Base-by-base conservation (phyloP, 139 green algal genomes). In the Yamagishiella unicocca region DNA sequence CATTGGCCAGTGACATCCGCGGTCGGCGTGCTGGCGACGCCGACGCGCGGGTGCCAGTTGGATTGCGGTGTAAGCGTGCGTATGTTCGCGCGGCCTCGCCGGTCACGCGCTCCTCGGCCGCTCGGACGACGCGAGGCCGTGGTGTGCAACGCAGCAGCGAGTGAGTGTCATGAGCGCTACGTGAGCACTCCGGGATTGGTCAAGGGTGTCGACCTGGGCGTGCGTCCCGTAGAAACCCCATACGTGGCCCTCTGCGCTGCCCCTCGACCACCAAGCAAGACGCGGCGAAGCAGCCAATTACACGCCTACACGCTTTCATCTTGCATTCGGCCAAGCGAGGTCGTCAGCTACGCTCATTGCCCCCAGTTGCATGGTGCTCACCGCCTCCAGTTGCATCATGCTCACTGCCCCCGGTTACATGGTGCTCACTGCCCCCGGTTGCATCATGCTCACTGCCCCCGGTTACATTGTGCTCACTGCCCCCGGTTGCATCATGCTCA, bases 71-170 rank as follows among this genome's bases (percentile, higher is more conserved):
- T 58, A n/a, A 72, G 54, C 78, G 55, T 29, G 24, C 37, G 25
- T 1, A 0, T 35, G 1, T 10, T 37, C 22, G 54, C 4, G 2
- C 12, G 4, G 24, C 4, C 33, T 35, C 8, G 54, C 22, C 25
- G 29, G 27, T 24, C 2, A 8, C 25, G 8, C 21, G 22, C 33
- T 24, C 21, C 35, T 7, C 21, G 27, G 10, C 31, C 33, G 53
- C 37, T 2, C 25, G 55, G 55, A 2, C 77, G 77, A 9, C 77
- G 77, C 4, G 10, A 2, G 0, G 77, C 58, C 2, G 54, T 84
- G 5, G 55, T 84, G 9, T 84, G 55, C 58, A 71, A 50, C 35
- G 77, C 77, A 1, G 77, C 58, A 24, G 77, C 77, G 24, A 84
- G 77, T 84, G 38, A 42, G 77, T 84, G 5, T 4, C 29, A 4